These are phyloP conservation scores for Blakeslea trispora DNA, from an alignment of 371 early-diverging fungal species.

Conservation along the genomic window DNA sequence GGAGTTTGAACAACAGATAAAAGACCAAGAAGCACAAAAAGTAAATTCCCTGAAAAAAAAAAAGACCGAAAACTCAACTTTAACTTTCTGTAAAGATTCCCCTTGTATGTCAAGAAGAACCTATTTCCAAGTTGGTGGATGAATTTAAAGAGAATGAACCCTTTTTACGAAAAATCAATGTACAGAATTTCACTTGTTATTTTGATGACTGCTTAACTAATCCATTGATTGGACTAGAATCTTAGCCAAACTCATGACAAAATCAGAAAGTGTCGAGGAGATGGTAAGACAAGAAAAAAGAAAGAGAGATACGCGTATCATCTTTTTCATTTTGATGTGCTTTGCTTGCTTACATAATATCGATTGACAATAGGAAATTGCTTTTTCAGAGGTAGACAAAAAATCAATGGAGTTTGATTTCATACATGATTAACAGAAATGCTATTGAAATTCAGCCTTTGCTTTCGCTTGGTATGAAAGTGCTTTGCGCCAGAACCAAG, in stretches of 20 bases:
- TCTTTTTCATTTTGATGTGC: background rate
- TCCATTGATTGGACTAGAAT: constrained; percentile 37
- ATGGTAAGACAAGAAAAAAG: too few species aligned
- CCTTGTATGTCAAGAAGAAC: constrained; percentile 56
- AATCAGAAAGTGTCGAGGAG: constrained; percentile 69
- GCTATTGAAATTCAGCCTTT: too few species aligned
- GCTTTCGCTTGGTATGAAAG: constrained; percentile 74
- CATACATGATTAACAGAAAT: too few species aligned
- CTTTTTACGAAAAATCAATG: constrained; percentile 60
- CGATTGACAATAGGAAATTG: constrained; percentile 72
- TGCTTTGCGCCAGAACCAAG: constrained; percentile 29
- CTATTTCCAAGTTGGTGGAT: constrained; percentile 48
- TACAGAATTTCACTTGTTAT: constrained; percentile 17
- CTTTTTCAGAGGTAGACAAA: constrained; percentile 64
- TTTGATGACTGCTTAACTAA: background rate
- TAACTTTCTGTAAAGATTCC: too few species aligned
- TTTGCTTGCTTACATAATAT: background rate
- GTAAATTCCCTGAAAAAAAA: too few species aligned
- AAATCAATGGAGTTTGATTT: background rate
- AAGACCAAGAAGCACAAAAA: constrained; percentile 61
- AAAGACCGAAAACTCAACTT: too few species aligned
- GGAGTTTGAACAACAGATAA: constrained; percentile 62
- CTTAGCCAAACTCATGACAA: constrained; percentile 48
- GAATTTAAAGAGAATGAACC: constrained; percentile 62
- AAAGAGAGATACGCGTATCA: background rate